Conservation (phyloP, 192 early-diverging fungal species). For the Coemansia sp. region DNA sequence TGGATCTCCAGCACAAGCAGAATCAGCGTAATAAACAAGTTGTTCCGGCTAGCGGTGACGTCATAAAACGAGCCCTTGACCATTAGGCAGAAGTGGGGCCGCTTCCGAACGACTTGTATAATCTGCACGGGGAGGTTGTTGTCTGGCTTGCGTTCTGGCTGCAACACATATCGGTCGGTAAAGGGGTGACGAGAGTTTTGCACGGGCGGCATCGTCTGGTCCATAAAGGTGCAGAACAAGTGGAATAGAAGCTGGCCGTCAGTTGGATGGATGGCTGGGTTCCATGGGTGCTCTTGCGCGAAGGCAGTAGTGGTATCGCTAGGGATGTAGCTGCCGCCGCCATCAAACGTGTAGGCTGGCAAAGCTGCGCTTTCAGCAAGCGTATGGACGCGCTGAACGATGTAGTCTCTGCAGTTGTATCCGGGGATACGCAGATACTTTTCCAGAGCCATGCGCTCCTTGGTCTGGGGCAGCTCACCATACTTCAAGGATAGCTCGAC, state of each 20-base stretch:
- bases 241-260: constrained; percentile 65
- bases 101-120: constrained; percentile 55
- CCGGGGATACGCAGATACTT: constrained; percentile 53
- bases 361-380: constrained; percentile 49
- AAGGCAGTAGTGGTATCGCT: not conserved
- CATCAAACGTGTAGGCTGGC: constrained; percentile 46
- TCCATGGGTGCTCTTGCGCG: constrained; percentile 30
- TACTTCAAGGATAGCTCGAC: constrained; percentile 42
- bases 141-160: constrained; percentile 57
- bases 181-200: constrained; percentile 57
- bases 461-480: constrained; percentile 42
- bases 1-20: constrained; percentile 61
- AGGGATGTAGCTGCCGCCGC: constrained; percentile 29
- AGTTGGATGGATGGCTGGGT: constrained; percentile 44
- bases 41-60: constrained; percentile 55
- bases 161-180: constrained; percentile 59
- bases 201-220: constrained; percentile 58
- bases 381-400: constrained; percentile 45
- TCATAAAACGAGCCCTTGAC: constrained; percentile 61
- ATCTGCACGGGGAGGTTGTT: constrained; percentile 57
- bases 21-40: constrained; percentile 52
- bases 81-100: constrained; percentile 60
- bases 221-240: constrained; percentile 63
- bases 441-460: constrained; percentile 57
- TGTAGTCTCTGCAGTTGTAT: constrained; percentile 38